Conservation (phyloP, 2,329 filamentous ascomycete species). For the Zymoseptoria passerinii region DNA sequence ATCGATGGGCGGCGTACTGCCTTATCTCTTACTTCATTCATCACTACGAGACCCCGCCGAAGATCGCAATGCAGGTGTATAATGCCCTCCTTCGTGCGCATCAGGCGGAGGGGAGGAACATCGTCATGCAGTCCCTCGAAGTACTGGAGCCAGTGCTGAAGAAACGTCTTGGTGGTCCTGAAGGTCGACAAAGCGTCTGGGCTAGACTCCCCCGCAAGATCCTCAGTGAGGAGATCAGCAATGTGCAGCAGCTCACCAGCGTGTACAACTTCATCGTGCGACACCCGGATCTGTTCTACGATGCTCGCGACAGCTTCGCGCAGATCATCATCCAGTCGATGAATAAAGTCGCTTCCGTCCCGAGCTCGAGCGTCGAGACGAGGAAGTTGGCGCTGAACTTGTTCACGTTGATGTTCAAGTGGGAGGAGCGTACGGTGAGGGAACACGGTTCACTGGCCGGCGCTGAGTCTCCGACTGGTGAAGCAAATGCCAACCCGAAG, state of each 20-base stretch:
- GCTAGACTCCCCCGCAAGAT: constrained; percentile 84
- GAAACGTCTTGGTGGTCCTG: constrained; percentile 66
- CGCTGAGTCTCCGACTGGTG: constrained; percentile 18
- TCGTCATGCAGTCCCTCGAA: constrained; percentile 91
- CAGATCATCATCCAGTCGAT: constrained; percentile 81
- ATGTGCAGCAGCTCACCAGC: constrained; percentile 89
- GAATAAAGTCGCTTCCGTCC: constrained; percentile 74
- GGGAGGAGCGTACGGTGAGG: constrained; percentile 77
- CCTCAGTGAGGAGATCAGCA: constrained; percentile 85
- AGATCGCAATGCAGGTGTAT: constrained; percentile 94
- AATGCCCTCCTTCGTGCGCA: constrained; percentile 83
- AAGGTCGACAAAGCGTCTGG: constrained; percentile 73
- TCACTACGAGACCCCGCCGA: constrained; percentile 89
- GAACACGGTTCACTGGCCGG: constrained; percentile 39
- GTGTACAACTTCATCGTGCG: constrained; percentile 96
- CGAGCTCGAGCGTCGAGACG: constrained; percentile 79
- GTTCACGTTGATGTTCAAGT: constrained; percentile 83
- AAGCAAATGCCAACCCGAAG: constrained; percentile 17
- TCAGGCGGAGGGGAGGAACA: constrained; percentile 83
- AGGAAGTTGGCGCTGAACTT: constrained; percentile 86
- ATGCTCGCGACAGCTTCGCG: constrained; percentile 84
- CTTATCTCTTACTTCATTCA: constrained; percentile 97
- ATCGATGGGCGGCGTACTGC: constrained; percentile 96
- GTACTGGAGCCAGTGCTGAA: constrained; percentile 90
- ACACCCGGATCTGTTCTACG: constrained; percentile 89